A percentile compares a stretch with the other conserved stretches of the same genome.
Evolutionary conservation across 257 asterid species (phyloP).

Genomic region (Asclepias syriaca): DNA sequence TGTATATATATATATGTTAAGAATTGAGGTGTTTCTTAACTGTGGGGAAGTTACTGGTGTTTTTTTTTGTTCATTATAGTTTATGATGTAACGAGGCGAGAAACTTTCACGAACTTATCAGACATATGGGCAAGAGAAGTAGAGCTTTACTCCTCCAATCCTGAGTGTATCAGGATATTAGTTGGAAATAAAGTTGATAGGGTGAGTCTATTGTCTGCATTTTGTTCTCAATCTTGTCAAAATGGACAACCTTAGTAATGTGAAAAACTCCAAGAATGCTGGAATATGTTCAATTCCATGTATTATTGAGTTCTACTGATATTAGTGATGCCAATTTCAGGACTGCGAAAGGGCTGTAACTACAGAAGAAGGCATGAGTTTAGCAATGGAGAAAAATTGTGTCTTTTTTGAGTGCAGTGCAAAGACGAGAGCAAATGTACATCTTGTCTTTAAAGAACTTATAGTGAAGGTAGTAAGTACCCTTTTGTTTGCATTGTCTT

Average conservation of each 20-base stretch:
- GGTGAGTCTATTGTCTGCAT: slow-evolving; percentile 35
- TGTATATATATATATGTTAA: not conserved
- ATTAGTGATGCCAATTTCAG: slow-evolving; percentile 34
- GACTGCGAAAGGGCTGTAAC: slow-evolving; percentile 70
- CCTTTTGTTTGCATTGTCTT: no score
- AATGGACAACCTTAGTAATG: no score
- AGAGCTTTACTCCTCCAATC: slow-evolving; percentile 63
- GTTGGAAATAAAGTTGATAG: slow-evolving; percentile 88
- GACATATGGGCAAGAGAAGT: slow-evolving; percentile 64
- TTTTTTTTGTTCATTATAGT: slow-evolving; percentile 26
- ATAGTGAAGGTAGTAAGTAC: slow-evolving; percentile 42
- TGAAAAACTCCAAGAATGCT: not conserved
- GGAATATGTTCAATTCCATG: not conserved
- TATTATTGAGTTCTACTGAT: not conserved
- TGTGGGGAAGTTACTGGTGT: slow-evolving; percentile 1
- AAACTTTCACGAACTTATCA: slow-evolving; percentile 62
- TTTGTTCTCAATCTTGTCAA: not conserved
- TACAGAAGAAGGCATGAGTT: slow-evolving; percentile 68
- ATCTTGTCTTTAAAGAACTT: slow-evolving; percentile 64
- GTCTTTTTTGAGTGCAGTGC: slow-evolving; percentile 76
- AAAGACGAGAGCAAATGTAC: slow-evolving; percentile 74
- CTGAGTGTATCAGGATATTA: slow-evolving; percentile 67
- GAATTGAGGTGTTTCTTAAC: not conserved
- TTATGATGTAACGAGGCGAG: slow-evolving; percentile 84
- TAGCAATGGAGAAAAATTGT: slow-evolving; percentile 61